A percentile compares a stretch with the other conserved stretches of the same genome.
These are phyloP conservation scores for Aspergillus conjunctus DNA, from an alignment of 495 filamentous ascomycete species.

Conservation along the genomic window DNA sequence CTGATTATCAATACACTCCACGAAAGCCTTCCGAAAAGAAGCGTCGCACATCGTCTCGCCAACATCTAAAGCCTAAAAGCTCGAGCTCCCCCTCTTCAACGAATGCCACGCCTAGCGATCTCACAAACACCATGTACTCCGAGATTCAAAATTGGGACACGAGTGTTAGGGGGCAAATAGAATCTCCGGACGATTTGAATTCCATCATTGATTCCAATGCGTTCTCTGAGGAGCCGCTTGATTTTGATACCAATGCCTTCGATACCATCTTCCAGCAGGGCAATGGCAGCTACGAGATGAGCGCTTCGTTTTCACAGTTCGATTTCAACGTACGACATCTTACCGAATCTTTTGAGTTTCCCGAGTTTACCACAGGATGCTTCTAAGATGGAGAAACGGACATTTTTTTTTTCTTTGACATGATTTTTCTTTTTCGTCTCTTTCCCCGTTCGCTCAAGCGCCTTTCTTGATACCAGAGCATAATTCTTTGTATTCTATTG, in stretches of 20 bases:
- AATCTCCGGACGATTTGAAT: constrained; percentile 3
- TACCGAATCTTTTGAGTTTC: constrained; percentile 24
- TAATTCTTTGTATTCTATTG: too few species aligned
- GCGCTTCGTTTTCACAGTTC: constrained; percentile 5
- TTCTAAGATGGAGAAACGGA: constrained; percentile 7
- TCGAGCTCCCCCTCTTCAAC: constrained; percentile 1
- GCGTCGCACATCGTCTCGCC: constrained; percentile 33
- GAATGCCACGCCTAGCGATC: constrained; percentile 9
- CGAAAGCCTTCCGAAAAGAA: constrained; percentile 52
- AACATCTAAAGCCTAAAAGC: constrained; percentile 14
- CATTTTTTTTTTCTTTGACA: background rate
- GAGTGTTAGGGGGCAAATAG: background rate
- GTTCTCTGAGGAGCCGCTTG: constrained; percentile 13
- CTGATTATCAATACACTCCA: constrained; percentile 52
- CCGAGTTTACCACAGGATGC: constrained; percentile 22
- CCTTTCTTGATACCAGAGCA: too few species aligned
- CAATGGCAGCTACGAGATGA: constrained; percentile 15
- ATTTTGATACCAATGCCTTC: constrained; percentile 20
- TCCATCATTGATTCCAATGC: constrained; percentile 5
- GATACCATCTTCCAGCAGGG: constrained; percentile 25
- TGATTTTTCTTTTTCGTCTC: background rate
- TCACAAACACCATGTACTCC: constrained; percentile 12
- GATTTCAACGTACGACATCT: constrained; percentile 2
- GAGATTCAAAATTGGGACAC: constrained; percentile 11
- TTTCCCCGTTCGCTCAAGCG: too few species aligned